Conservation (phyloP, 208 protist genomes). For the Balamuthia mandrillaris region DNA sequence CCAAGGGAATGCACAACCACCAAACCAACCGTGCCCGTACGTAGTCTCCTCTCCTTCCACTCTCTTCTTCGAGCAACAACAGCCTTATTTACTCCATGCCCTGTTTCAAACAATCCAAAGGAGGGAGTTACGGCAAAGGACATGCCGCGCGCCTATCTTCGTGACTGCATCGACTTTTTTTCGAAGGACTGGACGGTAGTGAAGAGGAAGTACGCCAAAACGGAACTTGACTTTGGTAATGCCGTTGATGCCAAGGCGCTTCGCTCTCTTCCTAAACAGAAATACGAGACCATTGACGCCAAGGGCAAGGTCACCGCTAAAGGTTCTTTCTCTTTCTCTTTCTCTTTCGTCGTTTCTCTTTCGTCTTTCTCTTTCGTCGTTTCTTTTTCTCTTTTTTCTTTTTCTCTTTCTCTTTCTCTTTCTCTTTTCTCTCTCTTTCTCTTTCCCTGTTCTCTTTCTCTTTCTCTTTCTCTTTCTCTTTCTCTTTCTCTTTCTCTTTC, state of each 20-base stretch:
- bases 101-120: no score
- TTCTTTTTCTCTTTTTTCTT: not conserved
- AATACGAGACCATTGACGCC: no score
- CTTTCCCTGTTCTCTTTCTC: not conserved
- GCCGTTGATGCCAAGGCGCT: no score
- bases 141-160: not conserved
- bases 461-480: not conserved
- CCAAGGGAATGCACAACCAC: not conserved
- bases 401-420: not conserved
- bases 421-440: not conserved
- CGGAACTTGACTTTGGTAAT: no score
- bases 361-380: not conserved
- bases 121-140: not conserved
- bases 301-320: no score
- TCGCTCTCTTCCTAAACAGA: no score
- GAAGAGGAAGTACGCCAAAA: not conserved
- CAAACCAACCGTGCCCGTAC: not conserved
- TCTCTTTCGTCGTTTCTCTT: not conserved
- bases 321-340: not conserved
- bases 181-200: constrained; percentile 8
- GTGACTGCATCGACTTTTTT: constrained; percentile 1
- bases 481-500: not conserved
- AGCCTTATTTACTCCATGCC: no score
- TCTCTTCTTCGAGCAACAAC: not conserved
- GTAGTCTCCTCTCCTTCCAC: not conserved